Evolutionary conservation across 345 rosid genomes (phyloP), one percentile per base, ranked within the genome.

Genomic region (Salix arbutifolia): DNA sequence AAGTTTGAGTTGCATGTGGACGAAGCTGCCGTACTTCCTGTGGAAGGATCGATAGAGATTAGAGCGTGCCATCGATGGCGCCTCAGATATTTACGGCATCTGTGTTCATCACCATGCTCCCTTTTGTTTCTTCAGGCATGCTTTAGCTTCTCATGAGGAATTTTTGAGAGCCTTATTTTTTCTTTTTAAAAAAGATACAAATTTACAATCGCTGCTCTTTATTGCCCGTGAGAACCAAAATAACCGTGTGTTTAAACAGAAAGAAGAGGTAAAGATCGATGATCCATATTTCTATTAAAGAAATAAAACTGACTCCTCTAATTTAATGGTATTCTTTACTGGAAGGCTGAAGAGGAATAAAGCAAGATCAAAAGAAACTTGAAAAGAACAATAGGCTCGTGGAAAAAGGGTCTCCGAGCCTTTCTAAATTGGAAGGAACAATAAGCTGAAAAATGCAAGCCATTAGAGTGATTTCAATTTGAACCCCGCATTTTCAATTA

Each of bases 1-100:
- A 74, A 67, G 83, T 48, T 82, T 86, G 85, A 70, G 70, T 67
- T 75, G 85, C 76, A 60, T 87, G 81, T 67, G 80, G 65, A 50
- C 87, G 97, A 82, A 87, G 83, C 81, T 91, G 89, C 77, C 77
- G 87, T 65, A 80, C 87, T 85, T 83, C 89, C 84, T 88, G 91
- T 84, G 87, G 90, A 78, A 93, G 84, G 30, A 78, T n/a, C n/a
- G n/a, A n/a, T n/a, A n/a, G n/a, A n/a, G n/a, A n/a, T n/a, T 33
- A 53, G 96, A 91, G 33, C 90, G 90, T 37, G 96, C 88, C 67
- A 65, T 71, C 6, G 87, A 77, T 33, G 93, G 93, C 80, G 87
- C 88, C 81, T 89, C 88, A 74, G 85, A 77, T 58, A 93, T 69
- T 85, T 86, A 83, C 71, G 83, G 77, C 78, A 81, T 78, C 88